Evolutionary conservation across 352 stramenopile species (phyloP), one percentile per base, ranked within the genome.

Genomic region (Phytophthora pinifolia): DNA sequence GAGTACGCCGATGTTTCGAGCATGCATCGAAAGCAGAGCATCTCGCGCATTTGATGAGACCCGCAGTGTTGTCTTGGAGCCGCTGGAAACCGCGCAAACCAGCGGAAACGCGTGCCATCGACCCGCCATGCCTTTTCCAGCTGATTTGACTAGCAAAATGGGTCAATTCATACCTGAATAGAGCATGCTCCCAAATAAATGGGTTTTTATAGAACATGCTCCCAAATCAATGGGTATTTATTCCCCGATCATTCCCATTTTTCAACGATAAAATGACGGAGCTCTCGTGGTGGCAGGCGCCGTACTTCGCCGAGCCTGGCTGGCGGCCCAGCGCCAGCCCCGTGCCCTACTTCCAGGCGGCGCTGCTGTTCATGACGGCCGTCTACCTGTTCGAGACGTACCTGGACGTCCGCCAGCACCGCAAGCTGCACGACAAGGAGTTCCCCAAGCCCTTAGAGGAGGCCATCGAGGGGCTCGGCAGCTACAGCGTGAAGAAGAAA

Each of bases 311-410:
- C 14, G 76, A 92, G 53, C 50, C 61, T 4, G 77, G 76, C 36
- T 94, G 83, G 83, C 38, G 39, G 35, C 54, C 67, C 22, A 67
- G 61, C 31, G 34, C 62, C 15, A 60, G 58, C 37, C 17, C 66
- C 13, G 57, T 87, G 36, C 78, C 82, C 34, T 96, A 94, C 54
- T 89, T 96, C 47, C 66, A 79, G 42, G 60, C 60, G 0, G 73
- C 82, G 0, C 67, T 99, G 17, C 46, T 86, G 4, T 98, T 99
- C 64, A 90, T 92, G 30, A 69, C 90, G 4, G 46, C 86, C 17
- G 86, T 98, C 9, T 98, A 97, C 61, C 52, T 88, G 0, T 92
- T 98, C 20, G 95, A 98, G 76, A 94, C 85, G 49, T 97, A 97
- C 52, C 68, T 99, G 39, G 88, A 98, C 64, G 62, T 86, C 14